A percentile compares a stretch with the other conserved stretches of the same genome.
Conservation (phyloP, 305 asterid species). For the Ajuga reptans region DNA sequence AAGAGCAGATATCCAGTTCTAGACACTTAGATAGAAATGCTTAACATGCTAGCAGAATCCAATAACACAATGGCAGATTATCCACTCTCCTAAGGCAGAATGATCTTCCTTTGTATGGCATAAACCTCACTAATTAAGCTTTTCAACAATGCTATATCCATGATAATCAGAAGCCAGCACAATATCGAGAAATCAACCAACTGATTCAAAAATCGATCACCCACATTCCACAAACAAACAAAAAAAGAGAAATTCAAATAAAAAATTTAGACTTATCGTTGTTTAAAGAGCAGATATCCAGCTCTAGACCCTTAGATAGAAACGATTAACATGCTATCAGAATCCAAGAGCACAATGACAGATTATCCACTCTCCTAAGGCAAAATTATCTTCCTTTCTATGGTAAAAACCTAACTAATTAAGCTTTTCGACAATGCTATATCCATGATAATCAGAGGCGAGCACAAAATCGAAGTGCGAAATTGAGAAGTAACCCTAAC, state of each 20-base stretch:
- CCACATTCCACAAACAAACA: not conserved
- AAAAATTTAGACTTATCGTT: not conserved
- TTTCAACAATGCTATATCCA: not conserved
- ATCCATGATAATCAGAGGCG: not conserved
- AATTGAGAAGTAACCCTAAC: conserved; percentile 1
- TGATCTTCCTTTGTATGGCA: not conserved
- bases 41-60: conserved; percentile 1
- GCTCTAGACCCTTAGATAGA: conserved; percentile 1
- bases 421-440: conserved; percentile 6
- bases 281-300: not conserved
- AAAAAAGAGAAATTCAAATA: not conserved
- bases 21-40: not conserved
- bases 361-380: not conserved
- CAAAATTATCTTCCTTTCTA: not conserved
- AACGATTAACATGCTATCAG: not conserved
- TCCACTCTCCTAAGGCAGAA: not conserved
- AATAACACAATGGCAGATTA: not conserved
- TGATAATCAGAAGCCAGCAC: not conserved
- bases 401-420: not conserved
- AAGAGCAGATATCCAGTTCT: not conserved
- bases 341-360: not conserved
- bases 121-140: not conserved
- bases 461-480: not conserved
- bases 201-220: not conserved
- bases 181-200: not conserved